Conservation (phyloP, 176 grass and related monocot genomes). For the Otatea glauca region DNA sequence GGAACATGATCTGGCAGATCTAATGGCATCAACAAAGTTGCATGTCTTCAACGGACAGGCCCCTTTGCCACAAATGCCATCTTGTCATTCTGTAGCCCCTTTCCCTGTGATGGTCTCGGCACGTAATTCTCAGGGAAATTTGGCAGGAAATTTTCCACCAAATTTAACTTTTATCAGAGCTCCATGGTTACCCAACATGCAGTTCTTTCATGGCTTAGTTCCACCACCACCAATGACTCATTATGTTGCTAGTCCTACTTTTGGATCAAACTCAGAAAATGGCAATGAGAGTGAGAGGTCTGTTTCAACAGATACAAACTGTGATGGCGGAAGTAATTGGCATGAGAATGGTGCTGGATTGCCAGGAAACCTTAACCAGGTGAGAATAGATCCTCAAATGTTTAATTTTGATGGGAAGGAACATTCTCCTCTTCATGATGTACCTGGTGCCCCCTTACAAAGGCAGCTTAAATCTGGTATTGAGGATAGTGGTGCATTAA, state of each 20-base stretch:
- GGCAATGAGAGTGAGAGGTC: slow-evolving; percentile 35
- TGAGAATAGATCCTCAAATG: slow-evolving; percentile 19
- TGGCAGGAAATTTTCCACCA: slow-evolving; percentile 41
- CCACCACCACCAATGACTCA: slow-evolving; percentile 41
- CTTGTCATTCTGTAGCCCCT: slow-evolving; percentile 42
- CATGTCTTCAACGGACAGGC: slow-evolving; percentile 56
- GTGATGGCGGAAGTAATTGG: slow-evolving; percentile 24
- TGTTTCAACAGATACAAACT: slow-evolving; percentile 8
- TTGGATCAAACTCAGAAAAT: slow-evolving; percentile 36
- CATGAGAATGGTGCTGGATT: slow-evolving; percentile 41
- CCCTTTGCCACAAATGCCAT: slow-evolving; percentile 47
- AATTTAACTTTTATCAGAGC: slow-evolving; percentile 31
- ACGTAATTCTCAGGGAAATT: slow-evolving; percentile 48
- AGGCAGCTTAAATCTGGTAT: slow-evolving; percentile 32
- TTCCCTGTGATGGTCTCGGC: slow-evolving; percentile 34
- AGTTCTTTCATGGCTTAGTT: slow-evolving; percentile 48
- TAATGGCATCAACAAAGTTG: slow-evolving; percentile 41
- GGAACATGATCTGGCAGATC: slow-evolving; percentile 57
- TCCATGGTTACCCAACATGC: slow-evolving; percentile 51
- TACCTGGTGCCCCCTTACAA: neutral
- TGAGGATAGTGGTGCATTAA: slow-evolving; percentile 23
- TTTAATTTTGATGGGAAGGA: slow-evolving; percentile 37
- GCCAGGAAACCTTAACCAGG: slow-evolving; percentile 23
- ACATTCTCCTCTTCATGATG: slow-evolving; percentile 14
- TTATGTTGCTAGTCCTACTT: slow-evolving; percentile 26